phyloP scores from a whole-genome alignment of 768 basidiomycete species.

The Hemileccinum impolitum region DNA sequence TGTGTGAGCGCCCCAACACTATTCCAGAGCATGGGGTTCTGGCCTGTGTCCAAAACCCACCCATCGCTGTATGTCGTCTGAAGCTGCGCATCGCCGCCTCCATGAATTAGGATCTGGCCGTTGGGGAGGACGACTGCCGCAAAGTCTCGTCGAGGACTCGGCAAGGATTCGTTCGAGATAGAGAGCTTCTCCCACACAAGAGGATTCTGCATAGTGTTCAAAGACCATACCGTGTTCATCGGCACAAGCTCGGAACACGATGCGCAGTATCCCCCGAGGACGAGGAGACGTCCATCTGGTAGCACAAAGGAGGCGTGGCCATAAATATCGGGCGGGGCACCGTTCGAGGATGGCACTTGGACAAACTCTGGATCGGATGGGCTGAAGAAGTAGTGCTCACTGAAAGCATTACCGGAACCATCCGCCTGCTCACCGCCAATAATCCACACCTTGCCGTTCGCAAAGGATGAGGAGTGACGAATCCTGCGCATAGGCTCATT shows the following conservation, averaged over 20 bases:
- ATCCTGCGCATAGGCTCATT: constrained; percentile 71
- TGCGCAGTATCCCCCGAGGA: constrained; percentile 69
- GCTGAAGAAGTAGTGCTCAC: constrained; percentile 63
- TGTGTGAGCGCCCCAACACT: constrained; percentile 46
- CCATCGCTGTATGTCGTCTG: constrained; percentile 62
- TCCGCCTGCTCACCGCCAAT: constrained; percentile 83
- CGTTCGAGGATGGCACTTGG: constrained; percentile 44
- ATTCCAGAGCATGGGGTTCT: constrained; percentile 60
- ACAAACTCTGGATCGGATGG: constrained; percentile 50
- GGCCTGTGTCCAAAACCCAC: constrained; percentile 61
- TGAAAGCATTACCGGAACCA: constrained; percentile 61
- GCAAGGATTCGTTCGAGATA: constrained; percentile 42
- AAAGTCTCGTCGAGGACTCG: constrained; percentile 61
- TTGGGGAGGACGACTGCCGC: constrained; percentile 49
- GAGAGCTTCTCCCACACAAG: constrained; percentile 49
- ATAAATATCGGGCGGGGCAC: constrained; percentile 63
- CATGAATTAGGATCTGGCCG: constrained; percentile 68
- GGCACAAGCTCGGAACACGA: constrained; percentile 48
- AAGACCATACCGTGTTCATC: constrained; percentile 56
- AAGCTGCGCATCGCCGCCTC: constrained; percentile 62
- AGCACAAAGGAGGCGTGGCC: constrained; percentile 75
- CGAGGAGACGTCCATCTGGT: constrained; percentile 61
- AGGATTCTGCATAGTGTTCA: constrained; percentile 52
- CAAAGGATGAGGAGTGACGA: constrained; percentile 62
- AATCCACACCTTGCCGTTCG: constrained; percentile 58